Base-by-base conservation (phyloP, 164 flowering plant genomes). In the Platanus orientalis region DNA sequence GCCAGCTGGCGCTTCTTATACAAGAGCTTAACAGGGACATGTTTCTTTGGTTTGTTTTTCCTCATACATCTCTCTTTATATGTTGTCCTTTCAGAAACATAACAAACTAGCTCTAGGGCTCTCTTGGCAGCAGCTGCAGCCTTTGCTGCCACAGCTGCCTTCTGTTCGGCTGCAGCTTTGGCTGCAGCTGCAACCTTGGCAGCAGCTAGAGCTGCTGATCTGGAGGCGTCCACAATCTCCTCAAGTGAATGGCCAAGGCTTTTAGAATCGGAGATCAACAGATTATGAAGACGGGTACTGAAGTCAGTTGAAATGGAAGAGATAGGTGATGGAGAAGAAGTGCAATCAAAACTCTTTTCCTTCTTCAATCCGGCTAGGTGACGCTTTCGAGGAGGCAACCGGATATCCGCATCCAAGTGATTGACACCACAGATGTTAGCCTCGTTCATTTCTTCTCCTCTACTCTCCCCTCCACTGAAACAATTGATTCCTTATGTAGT, bases 301-400 rank as follows among this genome's bases (percentile, higher is more conserved):
- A 77, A 69, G 60, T 80, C 84, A 70, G 56, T 63, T 5, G 76
- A 65, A 47, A 70, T 61, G 19, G 76, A 48, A 28, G 79, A 68
- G 62, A 64, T 55, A 14, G 68, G 63, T 11, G 80, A 69, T 4
- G 67, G 58, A 29, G 58, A 66, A 20, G 71, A 66, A 17, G 68
- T 58, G 36, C 59, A 71, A 71, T 75, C 79, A 17, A 71, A 65
- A 69, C 55, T 84, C 73, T 83, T n/a, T n/a, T n/a, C 88, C 60
- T 76, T 87, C 79, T 89, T 93, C 72, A 87, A 71, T 58, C 92
- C 96, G 11, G 96, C 96, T 53, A 93, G 88, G 1, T 90, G 81
- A 19, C 97, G 84, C 77, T 93, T 93, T 50, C 96, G 81, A 34
- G 97, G 98, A 45, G 98, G 97, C 70, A 90, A 77, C 65, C 84